Evolutionary conservation across 805 yeast genomes (phyloP).

Genomic region (Metschnikowia koreensis): DNA sequence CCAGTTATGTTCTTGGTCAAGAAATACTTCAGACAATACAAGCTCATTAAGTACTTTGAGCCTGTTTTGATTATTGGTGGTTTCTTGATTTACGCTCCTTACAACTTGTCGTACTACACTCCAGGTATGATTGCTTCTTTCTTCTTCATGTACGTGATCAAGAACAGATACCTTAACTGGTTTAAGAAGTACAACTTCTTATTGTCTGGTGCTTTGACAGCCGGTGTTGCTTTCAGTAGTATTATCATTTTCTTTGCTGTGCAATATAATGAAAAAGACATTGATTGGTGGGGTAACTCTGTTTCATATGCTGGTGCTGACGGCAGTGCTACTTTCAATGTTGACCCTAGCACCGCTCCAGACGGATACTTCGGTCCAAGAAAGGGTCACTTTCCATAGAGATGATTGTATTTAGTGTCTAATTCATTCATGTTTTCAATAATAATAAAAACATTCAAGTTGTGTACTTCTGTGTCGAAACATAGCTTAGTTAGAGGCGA

Average conservation of each 20-base stretch:
- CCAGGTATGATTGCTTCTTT: conserved; percentile 29
- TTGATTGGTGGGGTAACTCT: conserved; percentile 67
- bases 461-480: too few relatives aligned
- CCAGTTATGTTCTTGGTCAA: conserved; percentile 35
- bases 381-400: conserved; percentile 19
- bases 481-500: too few relatives aligned
- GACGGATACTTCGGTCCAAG: conserved; percentile 24
- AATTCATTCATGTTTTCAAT: too few relatives aligned
- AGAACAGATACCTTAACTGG: conserved; percentile 42
- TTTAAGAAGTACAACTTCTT: conserved; percentile 44
- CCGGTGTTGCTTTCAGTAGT: conserved; percentile 41
- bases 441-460: too few relatives aligned
- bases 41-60: conserved; percentile 39
- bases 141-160: conserved; percentile 38
- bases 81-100: conserved; percentile 69
- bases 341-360: conserved; percentile 13
- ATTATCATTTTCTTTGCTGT: conserved; percentile 38
- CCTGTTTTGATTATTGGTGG: conserved; percentile 46
- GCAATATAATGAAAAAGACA: conserved; percentile 21
- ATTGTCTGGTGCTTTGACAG: conserved; percentile 44
- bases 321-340: conserved; percentile 15
- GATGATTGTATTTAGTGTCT: conserved; percentile 20
- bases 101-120: conserved; percentile 57
- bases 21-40: conserved; percentile 34
- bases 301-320: conserved; percentile 40